Evolutionary conservation across 257 asterid species (phyloP), one percentile per base, ranked within the genome.

Genomic region (Gentiana macrophylla): DNA sequence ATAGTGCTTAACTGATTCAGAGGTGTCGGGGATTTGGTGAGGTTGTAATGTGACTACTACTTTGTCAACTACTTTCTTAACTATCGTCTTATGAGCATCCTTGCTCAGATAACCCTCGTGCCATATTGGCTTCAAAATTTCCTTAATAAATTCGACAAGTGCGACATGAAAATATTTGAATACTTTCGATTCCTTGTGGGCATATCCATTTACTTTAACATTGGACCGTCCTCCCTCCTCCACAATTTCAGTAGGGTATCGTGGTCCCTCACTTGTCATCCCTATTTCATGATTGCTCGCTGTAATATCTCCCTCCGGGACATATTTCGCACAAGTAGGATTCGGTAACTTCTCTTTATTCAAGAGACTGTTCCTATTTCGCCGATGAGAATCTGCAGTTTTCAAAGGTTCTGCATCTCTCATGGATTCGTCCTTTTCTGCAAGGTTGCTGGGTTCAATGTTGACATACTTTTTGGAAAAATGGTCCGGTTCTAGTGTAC

Each of bases 51-150:
- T 62, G 68, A 74, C 66, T 56, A 84, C 56, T 70, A 91, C 89
- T 78, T 85, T 88, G 70, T 74, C 86, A 37, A 72, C 85, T 15
- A 88, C 61, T 72, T 80, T 91, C 78, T 75, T 91, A 38, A 88
- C 95, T 53, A 91, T 77, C 64, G 69, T 37, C 70, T 91, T 91
- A 74, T 84, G 78, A 73, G 86, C 97, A 71, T 78, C 94, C 70
- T 77, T 85, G 80, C 84, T 87, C 71, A 87, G 58, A 58, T 74
- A 67, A 34, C 98, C 97, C 57, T 79, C 74, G 1, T 71, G 76
- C 98, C 97, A 91, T 41, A 80, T 71, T 59, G 96, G 98, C 64
- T 62, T 87, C 62, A 91, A 62, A 74, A 91, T 69, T 44, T 87
- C 95, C 62, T 91, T 91, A 54, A 91, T 74, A 66, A 62, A 74